A percentile compares a stretch with the other conserved stretches of the same genome.
Evolutionary conservation across 305 asterid genomes (phyloP).

Genomic region (Nicotiana rustica): DNA sequence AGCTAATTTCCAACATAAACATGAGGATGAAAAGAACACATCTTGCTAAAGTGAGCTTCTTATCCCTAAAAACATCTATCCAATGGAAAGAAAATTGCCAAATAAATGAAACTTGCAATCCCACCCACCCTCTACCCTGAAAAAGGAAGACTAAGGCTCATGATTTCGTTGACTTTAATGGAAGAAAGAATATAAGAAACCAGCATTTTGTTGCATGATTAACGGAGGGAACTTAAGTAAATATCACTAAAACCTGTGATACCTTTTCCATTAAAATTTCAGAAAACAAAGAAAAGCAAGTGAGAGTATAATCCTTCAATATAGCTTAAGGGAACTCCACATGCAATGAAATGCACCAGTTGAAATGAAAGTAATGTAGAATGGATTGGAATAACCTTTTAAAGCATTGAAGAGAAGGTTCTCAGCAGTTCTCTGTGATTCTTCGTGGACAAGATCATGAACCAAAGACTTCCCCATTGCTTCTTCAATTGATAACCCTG

Average conservation of each 20-base stretch:
- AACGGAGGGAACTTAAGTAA: background rate
- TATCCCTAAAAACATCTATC: background rate
- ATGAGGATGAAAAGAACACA: background rate
- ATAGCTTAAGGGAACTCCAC: slow-evolving; percentile 1
- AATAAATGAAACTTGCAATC: slow-evolving; percentile 1
- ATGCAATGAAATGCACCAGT: slow-evolving; percentile 20
- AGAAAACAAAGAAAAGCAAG: background rate
- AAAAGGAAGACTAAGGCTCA: background rate
- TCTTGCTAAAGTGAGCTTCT: slow-evolving; percentile 18
- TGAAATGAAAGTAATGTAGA: slow-evolving; percentile 32
- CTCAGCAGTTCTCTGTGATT: slow-evolving; percentile 65
- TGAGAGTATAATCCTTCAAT: background rate
- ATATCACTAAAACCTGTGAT: background rate
- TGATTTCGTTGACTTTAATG: background rate
- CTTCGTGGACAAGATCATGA: slow-evolving; percentile 73
- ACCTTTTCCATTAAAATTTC: slow-evolving; percentile 8
- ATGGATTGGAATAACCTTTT: slow-evolving; percentile 56
- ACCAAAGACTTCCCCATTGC: slow-evolving; percentile 89
- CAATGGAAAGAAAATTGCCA: background rate
- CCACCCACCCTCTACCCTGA: background rate
- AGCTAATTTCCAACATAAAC: too few species aligned
- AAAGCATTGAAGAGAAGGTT: slow-evolving; percentile 73
- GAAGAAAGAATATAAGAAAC: background rate
- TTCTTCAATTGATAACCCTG: slow-evolving; percentile 75
- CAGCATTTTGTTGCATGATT: slow-evolving; percentile 9